A percentile compares a stretch with the other conserved stretches of the same genome.
Conservation (phyloP, 2,329 filamentous ascomycete genomes). For the Cladophialophora carrionii region DNA sequence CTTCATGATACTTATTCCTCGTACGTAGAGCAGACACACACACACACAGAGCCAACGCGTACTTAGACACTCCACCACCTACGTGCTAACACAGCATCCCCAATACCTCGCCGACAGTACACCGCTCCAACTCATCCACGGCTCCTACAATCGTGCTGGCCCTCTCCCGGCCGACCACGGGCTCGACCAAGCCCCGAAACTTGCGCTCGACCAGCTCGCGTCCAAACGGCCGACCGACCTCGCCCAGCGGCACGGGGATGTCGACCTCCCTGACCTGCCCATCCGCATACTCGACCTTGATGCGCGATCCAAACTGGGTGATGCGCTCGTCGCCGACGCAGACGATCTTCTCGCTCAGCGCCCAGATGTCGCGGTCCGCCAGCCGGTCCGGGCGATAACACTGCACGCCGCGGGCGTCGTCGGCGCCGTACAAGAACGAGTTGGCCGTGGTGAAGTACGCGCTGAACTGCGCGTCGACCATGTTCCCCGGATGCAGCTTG, state of each 20-base stretch:
- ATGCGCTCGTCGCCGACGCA: slow-evolving; percentile 30
- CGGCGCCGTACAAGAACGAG: slow-evolving; percentile 31
- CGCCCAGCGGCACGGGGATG: slow-evolving; percentile 35
- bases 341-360: slow-evolving; percentile 31
- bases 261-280: slow-evolving; percentile 26
- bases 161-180: slow-evolving; percentile 25
- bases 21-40: neutral
- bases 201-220: slow-evolving; percentile 34
- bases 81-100: neutral
- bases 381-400: slow-evolving; percentile 30
- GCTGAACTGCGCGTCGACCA: slow-evolving; percentile 45
- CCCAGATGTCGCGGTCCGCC: slow-evolving; percentile 24
- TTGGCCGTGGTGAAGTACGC: slow-evolving; percentile 44
- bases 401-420: slow-evolving; percentile 22
- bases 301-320: slow-evolving; percentile 28
- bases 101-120: slow-evolving; percentile 26
- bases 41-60: too few relatives aligned
- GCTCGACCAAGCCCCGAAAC: slow-evolving; percentile 33
- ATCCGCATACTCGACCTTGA: slow-evolving; percentile 32
- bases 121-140: slow-evolving; percentile 39
- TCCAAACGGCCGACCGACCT: slow-evolving; percentile 35
- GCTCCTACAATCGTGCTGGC: slow-evolving; percentile 20
- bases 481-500: slow-evolving; percentile 44
- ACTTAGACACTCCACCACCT: too few relatives aligned
- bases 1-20: too few relatives aligned